A percentile compares a stretch with the other conserved stretches of the same genome.
These are phyloP conservation scores for Canna indica DNA, from an alignment of 176 grass and related monocot species.

Conservation along the genomic window DNA sequence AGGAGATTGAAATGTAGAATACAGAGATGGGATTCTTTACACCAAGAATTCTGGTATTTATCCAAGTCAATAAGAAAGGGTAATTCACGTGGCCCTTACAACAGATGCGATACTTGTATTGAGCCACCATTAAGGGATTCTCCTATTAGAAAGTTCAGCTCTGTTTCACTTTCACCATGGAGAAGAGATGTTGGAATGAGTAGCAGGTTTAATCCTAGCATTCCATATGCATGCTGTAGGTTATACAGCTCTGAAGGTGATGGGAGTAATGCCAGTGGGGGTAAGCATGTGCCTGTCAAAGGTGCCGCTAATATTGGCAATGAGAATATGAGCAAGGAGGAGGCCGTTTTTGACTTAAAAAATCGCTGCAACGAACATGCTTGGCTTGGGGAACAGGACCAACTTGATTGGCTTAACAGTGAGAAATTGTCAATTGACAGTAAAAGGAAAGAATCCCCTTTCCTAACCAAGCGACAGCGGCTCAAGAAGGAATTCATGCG, in stretches of 20 bases:
- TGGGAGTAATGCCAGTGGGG: conserved; percentile 45
- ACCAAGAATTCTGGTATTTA: conserved; percentile 8
- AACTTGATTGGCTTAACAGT: conserved; percentile 81
- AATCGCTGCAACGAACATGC: conserved; percentile 60
- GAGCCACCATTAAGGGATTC: conserved; percentile 5
- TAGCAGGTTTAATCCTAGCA: background rate
- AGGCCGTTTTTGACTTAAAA: conserved; percentile 9
- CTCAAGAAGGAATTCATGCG: conserved; percentile 84
- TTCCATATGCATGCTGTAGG: conserved; percentile 16
- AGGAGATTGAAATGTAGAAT: conserved; percentile 28
- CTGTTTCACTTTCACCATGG: background rate
- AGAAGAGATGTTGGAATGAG: background rate
- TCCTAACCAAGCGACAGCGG: conserved; percentile 63
- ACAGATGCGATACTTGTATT: background rate
- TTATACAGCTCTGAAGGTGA: conserved; percentile 83
- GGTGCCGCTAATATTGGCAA: conserved; percentile 23
- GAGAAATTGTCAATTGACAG: conserved; percentile 61
- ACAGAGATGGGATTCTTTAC: conserved; percentile 20
- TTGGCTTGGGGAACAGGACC: conserved; percentile 78
- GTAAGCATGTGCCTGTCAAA: conserved; percentile 32
- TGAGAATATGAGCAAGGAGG: conserved; percentile 17
- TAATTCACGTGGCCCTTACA: conserved; percentile 4
- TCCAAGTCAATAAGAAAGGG: background rate
- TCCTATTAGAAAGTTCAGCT: conserved; percentile 17
- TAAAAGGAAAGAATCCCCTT: conserved; percentile 55